Base-by-base conservation (phyloP, 306 rosid genomes). In the Cicer bijugum region DNA sequence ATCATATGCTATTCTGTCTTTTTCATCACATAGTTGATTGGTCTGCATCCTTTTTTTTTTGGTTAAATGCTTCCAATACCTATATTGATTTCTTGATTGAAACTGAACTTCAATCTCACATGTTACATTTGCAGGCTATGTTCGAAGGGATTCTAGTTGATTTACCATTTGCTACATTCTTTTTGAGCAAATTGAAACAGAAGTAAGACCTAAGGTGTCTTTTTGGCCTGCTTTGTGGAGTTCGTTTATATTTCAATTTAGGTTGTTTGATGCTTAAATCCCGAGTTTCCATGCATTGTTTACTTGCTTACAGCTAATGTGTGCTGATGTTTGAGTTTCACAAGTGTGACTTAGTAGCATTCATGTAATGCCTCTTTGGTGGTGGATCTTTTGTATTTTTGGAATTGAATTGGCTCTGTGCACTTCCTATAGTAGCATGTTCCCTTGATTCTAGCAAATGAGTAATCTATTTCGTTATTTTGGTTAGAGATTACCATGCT, bases 131-230 rank as follows among this genome's bases (percentile, higher is more conserved):
- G 75, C 80, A 94, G 99, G 97, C 97, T 46, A 89, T 94, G 99
- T 94, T 91, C 71, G 99, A 94, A 85, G 99, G 99, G 69, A 91
- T 94, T 86, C 95, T 94, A 16, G 99, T 94, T 60, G 99, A 94
- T 78, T 89, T 94, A 77, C 97, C 97, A 55, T 94, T 94, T 76
- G 99, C 99, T 45, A 91, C 97, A 10, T 94, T 94, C 87, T 94
- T 94, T 81, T 81, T 91, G 86, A 94, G 99, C 89, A 94, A 94
- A 85, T 77, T 94, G 84, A 94, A 91, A 83, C 95, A 86, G 68
- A 94, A 91, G 99, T 94, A 88, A 89, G 99, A 74, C 74, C 78
- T 70, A 58, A 40, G 56, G 65, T 46, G 35, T 72, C 75, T 65
- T 72, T 68, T 68, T 77, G 69, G 28, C 75, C 71, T 81, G 46